phyloP scores from a whole-genome alignment of 495 filamentous ascomycete species.

The Ramalina intermedia region DNA sequence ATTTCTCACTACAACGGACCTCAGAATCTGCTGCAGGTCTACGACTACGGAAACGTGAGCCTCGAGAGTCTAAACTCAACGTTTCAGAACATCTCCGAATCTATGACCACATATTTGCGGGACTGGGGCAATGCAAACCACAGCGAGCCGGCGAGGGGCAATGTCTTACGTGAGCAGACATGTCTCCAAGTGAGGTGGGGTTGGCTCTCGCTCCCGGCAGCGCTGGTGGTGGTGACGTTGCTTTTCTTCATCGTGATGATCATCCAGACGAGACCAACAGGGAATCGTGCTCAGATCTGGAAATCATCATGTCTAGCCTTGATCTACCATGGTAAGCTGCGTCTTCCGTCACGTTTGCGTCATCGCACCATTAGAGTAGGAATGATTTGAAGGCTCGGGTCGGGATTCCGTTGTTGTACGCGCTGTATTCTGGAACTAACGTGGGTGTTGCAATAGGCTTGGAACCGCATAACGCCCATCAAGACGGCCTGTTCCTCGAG shows the following conservation, averaged over 20 bases:
- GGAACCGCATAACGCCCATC: too few relatives aligned
- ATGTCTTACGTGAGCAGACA: not conserved
- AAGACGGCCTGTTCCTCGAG: not conserved
- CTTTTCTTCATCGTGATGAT: not conserved
- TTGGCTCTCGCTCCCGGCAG: not conserved
- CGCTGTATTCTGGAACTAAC: too few relatives aligned
- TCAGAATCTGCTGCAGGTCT: not conserved
- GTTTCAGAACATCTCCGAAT: not conserved
- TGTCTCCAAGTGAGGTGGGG: not conserved
- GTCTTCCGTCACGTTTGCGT: not conserved
- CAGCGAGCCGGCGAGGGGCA: not conserved
- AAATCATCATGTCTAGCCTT: not conserved
- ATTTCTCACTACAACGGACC: not conserved
- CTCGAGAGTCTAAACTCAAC: not conserved
- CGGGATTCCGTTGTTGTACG: too few relatives aligned
- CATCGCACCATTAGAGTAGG: not conserved
- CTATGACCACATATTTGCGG: not conserved
- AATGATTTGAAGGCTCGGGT: not conserved
- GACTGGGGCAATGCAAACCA: not conserved
- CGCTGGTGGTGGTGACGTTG: not conserved
- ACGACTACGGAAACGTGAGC: not conserved
- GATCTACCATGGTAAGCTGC: not conserved
- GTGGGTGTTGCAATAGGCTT: too few relatives aligned
- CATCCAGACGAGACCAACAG: not conserved
- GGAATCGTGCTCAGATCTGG: not conserved